Conservation (phyloP, 2,329 filamentous ascomycete genomes). For the Penicillium occitanis region DNA sequence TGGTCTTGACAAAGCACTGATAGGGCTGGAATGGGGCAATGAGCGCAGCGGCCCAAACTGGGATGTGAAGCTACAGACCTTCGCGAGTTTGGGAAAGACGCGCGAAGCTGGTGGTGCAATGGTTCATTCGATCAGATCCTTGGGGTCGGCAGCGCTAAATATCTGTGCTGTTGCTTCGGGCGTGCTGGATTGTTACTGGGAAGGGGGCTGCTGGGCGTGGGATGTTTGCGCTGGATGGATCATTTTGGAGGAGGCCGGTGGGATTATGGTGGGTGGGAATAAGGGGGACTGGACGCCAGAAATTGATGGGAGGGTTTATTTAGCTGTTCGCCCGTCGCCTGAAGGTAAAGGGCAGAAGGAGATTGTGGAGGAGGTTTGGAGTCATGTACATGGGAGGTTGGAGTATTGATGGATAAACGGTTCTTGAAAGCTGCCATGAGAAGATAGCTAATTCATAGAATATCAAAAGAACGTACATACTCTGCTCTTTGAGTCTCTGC, state of each 20-base stretch:
- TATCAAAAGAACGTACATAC: background rate
- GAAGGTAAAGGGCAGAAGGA: constrained; percentile 38
- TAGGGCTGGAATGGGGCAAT: constrained; percentile 62
- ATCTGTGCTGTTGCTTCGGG: constrained; percentile 60
- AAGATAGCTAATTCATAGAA: background rate
- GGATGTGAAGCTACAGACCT: constrained; percentile 57
- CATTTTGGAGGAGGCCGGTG: constrained; percentile 60
- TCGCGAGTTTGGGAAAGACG: constrained; percentile 47
- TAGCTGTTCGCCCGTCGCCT: constrained; percentile 40
- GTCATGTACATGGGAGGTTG: constrained; percentile 39
- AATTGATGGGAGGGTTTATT: constrained; percentile 59
- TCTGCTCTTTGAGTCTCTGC: background rate
- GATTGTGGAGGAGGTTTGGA: constrained; percentile 46
- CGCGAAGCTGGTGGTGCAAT: constrained; percentile 60
- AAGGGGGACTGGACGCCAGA: constrained; percentile 56
- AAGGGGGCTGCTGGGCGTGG: constrained; percentile 66
- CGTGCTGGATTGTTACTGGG: constrained; percentile 63
- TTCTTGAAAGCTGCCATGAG: background rate
- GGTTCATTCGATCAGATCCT: constrained; percentile 59
- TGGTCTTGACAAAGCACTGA: constrained; percentile 52
- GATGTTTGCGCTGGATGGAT: constrained; percentile 66
- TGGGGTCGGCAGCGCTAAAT: constrained; percentile 62
- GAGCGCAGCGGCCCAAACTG: constrained; percentile 59
- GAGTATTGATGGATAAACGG: constrained; percentile 32
- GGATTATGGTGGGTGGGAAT: constrained; percentile 60